Evolutionary conservation across 1,284 basidiomycete species (phyloP), one percentile per base, ranked within the genome.

Genomic region (Fomitopsis pinicola): DNA sequence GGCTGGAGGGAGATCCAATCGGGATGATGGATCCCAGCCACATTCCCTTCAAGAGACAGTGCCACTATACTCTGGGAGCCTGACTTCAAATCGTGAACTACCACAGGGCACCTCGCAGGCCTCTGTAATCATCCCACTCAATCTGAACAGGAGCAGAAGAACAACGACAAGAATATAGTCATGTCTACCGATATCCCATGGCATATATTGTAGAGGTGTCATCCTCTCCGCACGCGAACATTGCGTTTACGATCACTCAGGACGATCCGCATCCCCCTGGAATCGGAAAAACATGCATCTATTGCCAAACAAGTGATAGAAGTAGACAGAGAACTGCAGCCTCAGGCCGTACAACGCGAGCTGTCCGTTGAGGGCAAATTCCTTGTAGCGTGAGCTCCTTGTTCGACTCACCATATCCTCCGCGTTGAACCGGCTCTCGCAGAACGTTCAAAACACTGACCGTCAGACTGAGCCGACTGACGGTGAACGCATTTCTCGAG

Each of bases 311-410:
- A 88, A 71, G 87, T 86, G 58, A 89, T 97, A 68, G 87, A 92
- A 63, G 94, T 96, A 36, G 94, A 97, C 75, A 76, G 80, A 26
- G 94, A 95, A 72, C 79, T 94, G 45, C 92, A 95, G 67, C 85
- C 86, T 2, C 82, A 88, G 44, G 85, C 88, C 4, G 93, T 95
- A 33, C 86, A 87, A 69, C 81, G 92, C 59, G 80, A 75, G n/a
- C 73, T 95, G 45, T 72, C 73, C 4, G 83, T 92, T 0, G 85
- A 92, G 48, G 86, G 80, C 35, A 77, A 86, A 57, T 77, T 82
- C 4, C 79, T 95, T 22, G 78, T 91, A 38, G 91, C 87, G 94
- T 95, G 73, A 50, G 74, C 68, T 75, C 56, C 59, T 50, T 45
- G 46, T 30, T 55, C 58, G 56, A 35, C 54, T 52, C 42, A 17